Evolutionary conservation across 768 basidiomycete species (phyloP), one percentile per base, ranked within the genome.

Genomic region (Sarcomyxa edulis): DNA sequence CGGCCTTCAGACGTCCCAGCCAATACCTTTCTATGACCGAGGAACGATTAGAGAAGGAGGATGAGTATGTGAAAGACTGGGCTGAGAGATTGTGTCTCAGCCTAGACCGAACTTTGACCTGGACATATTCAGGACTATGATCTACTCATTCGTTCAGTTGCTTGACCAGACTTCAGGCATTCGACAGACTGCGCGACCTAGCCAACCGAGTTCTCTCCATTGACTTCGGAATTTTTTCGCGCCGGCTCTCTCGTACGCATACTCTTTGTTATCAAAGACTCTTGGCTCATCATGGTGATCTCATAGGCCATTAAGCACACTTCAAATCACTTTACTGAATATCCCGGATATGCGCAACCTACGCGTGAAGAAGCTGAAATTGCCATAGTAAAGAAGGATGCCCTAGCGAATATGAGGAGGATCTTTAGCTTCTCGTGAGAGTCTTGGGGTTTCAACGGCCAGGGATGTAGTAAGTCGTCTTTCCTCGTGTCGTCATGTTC

Each of bases 401-500:
- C 58, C 1, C 42, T 71, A n/a, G 49, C 50, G 5, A 63, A 65
- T 33, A 61, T 73, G 59, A 52, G 59, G 40, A 64, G 65, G 43
- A 35, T 71, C 11, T 70, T 72, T 39, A 73, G 71, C 40, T 70
- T 71, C 45, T 40, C 71, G 14, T 61, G 63, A 23, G 72, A 72
- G 39, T 63, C 61, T 4, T 57, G 60, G 38, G 54, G 65, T 5
- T 42, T 56, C 18, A 53, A 52, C n/a, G 61, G 63, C 2, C 42
- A 53, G 21, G 49, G 45, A 16, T 39, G 48, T n/a, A 18, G 65
- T 66, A 45, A 11, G 53, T 49, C 7, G 32, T 25, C 5, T 11
- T 12, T 22, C 28, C n/a, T n/a, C n/a, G n/a, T n/a, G n/a, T n/a
- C n/a, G n/a, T n/a, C n/a, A n/a, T n/a, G n/a, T n/a, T n/a, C n/a